Percentiles rank a stretch among this genome's conserved stretches.
phyloP scores from a whole-genome alignment of 495 filamentous ascomycete genomes.

The Hypomontagnella monticulosa region DNA sequence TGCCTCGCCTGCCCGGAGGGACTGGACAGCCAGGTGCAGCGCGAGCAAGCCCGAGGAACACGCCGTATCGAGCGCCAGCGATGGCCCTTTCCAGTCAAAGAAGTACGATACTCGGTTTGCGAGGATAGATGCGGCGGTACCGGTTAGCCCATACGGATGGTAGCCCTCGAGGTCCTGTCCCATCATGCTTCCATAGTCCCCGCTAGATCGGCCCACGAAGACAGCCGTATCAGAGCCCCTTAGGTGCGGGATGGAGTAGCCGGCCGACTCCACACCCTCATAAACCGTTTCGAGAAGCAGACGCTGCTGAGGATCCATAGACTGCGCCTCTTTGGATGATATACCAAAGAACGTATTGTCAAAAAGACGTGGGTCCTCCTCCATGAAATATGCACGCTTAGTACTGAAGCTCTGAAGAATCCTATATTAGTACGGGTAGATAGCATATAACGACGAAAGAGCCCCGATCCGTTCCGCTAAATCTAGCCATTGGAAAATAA shows the following conservation, averaged over 20 bases:
- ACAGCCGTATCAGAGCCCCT: slow-evolving; percentile 25
- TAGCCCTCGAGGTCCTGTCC: no score
- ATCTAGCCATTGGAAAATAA: no score
- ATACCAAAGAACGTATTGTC: slow-evolving; percentile 56
- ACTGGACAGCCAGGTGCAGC: slow-evolving; percentile 53
- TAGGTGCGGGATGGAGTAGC: slow-evolving; percentile 34
- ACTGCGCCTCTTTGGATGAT: slow-evolving; percentile 44
- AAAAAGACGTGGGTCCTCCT: slow-evolving; percentile 50
- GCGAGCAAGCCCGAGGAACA: slow-evolving; percentile 57
- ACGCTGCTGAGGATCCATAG: slow-evolving; percentile 50
- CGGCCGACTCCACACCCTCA: background rate
- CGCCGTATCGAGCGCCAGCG: slow-evolving; percentile 54
- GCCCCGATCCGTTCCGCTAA: slow-evolving; percentile 49
- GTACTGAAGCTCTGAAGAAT: no score
- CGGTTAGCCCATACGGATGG: no score
- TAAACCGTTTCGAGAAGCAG: slow-evolving; percentile 48
- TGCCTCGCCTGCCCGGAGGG: slow-evolving; percentile 53
- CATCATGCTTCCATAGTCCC: background rate
- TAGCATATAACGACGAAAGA: slow-evolving; percentile 61
- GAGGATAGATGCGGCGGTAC: no score
- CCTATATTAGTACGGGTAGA: slow-evolving; percentile 37
- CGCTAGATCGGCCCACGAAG: background rate
- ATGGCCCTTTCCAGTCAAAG: slow-evolving; percentile 54
- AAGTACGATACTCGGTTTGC: slow-evolving; percentile 60
- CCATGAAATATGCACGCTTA: slow-evolving; percentile 47